Conservation (phyloP, 2,329 filamentous ascomycete genomes). For the Beauveria medogensis region DNA sequence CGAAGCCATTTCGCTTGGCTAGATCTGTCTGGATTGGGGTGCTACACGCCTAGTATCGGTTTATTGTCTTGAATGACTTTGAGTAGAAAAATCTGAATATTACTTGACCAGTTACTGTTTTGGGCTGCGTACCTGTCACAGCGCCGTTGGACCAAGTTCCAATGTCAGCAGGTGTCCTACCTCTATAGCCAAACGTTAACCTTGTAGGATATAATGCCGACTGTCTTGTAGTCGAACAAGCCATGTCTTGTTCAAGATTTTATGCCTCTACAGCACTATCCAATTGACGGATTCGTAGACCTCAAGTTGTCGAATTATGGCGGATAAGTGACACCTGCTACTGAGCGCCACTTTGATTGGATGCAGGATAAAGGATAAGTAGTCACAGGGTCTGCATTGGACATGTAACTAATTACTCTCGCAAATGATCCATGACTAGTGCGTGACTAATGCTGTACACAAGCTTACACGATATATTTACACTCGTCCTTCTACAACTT, state of each 20-base stretch:
- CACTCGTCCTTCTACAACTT: slow-evolving; percentile 32
- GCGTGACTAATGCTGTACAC: background rate
- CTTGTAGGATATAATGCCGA: background rate
- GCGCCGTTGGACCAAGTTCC: background rate
- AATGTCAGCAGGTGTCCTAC: background rate
- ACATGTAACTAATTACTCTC: too few species aligned
- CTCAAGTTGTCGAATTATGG: too few species aligned
- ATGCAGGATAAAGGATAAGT: too few species aligned
- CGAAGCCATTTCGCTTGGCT: background rate
- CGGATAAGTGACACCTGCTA: too few species aligned
- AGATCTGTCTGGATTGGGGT: background rate
- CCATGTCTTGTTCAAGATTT: too few species aligned
- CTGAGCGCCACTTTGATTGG: too few species aligned
- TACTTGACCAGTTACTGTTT: background rate
- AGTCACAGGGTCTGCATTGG: background rate
- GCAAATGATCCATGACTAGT: too few species aligned
- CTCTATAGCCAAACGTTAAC: background rate
- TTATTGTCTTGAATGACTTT: background rate
- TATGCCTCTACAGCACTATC: too few species aligned
- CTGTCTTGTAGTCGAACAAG: background rate
- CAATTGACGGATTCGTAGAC: too few species aligned
- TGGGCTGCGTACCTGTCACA: background rate
- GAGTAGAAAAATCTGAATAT: background rate
- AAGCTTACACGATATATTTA: background rate
- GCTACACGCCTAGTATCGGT: background rate